Conservation (phyloP, 345 rosid species). For the Viola odorata region DNA sequence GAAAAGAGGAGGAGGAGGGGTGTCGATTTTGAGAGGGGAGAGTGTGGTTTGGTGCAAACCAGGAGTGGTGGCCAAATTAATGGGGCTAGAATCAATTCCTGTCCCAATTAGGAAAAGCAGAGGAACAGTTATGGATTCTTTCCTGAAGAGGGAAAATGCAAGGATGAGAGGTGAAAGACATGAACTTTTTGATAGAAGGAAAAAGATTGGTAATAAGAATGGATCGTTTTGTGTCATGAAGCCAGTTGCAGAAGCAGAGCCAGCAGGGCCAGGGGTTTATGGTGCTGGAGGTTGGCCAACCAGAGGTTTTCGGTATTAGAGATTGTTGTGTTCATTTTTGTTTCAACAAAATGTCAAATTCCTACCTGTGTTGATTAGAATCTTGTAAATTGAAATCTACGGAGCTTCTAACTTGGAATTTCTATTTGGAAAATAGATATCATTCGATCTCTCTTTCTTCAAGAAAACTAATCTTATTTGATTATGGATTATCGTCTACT, state of each 20-base stretch:
- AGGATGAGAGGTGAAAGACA: slow-evolving; percentile 43
- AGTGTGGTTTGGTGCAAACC: slow-evolving; percentile 83
- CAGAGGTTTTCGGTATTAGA: slow-evolving; percentile 20
- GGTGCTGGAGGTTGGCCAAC: slow-evolving; percentile 39
- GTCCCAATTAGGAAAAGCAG: slow-evolving; percentile 34
- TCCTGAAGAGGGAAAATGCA: slow-evolving; percentile 43
- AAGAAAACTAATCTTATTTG: too few species aligned
- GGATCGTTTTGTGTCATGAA: slow-evolving; percentile 19
- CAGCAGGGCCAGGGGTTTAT: background rate
- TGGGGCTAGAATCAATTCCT: slow-evolving; percentile 87
- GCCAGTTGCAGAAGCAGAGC: slow-evolving; percentile 22
- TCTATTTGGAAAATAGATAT: too few species aligned
- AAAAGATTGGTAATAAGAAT: slow-evolving; percentile 7
- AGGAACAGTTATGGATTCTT: slow-evolving; percentile 19
- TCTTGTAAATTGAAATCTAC: too few species aligned
- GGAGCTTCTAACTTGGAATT: too few species aligned
- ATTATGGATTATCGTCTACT: too few species aligned
- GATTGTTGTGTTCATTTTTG: too few species aligned
- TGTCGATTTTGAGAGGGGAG: slow-evolving; percentile 39
- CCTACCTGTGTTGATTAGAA: too few species aligned
- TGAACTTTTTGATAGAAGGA: slow-evolving; percentile 22
- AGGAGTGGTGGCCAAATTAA: slow-evolving; percentile 83
- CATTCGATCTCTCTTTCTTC: too few species aligned
- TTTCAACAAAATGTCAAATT: too few species aligned
- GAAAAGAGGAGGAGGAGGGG: background rate